Conservation (phyloP, 148 eudicot species). For the Euryodendron excelsum region DNA sequence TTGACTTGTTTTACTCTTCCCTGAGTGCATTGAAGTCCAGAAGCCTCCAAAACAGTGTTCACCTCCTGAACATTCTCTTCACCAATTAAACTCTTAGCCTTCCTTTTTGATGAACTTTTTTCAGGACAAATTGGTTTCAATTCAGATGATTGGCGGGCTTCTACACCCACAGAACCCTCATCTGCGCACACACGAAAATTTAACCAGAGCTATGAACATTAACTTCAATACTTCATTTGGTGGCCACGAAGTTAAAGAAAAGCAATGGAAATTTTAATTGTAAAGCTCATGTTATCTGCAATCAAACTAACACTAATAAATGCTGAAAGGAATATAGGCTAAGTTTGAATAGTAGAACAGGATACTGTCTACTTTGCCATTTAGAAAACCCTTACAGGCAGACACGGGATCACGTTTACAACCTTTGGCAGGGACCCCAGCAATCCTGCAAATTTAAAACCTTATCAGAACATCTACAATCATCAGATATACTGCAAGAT, state of each 20-base stretch:
- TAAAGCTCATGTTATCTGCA: constrained; percentile 5
- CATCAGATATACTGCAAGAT: not conserved
- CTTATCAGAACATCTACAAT: not conserved
- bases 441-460: constrained; percentile 41
- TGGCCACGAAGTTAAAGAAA: not conserved
- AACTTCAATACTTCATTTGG: not conserved
- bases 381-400: constrained; percentile 47
- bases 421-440: constrained; percentile 68
- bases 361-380: constrained; percentile 46
- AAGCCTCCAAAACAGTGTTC: constrained; percentile 24
- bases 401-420: constrained; percentile 66
- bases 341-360: not conserved
- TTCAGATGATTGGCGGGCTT: constrained; percentile 15
- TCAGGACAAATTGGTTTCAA: constrained; percentile 11
- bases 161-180: constrained; percentile 23
- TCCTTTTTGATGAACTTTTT: constrained; percentile 18
- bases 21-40: constrained; percentile 34
- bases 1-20: constrained; percentile 26
- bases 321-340: not conserved
- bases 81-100: constrained; percentile 18
- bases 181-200: constrained; percentile 28
- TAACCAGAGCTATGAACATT: no score
- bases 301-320: not conserved
- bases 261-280: not conserved
- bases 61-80: constrained; percentile 3